A percentile compares a stretch with the other conserved stretches of the same genome.
Conservation (phyloP, 78 protist genomes). For the Tieghemostelium lacteum region DNA sequence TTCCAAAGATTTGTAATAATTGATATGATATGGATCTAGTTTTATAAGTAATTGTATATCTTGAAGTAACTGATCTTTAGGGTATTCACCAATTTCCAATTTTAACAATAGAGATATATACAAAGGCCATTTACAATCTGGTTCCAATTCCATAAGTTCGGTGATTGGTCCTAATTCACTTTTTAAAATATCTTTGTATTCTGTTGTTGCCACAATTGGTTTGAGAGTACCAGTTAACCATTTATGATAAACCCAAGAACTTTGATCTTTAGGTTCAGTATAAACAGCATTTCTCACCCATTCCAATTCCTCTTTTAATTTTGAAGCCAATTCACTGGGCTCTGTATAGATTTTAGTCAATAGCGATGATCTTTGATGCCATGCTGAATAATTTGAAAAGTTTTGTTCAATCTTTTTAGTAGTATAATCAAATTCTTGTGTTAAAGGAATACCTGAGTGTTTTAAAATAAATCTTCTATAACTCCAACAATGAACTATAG, state of each 20-base stretch:
- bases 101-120: conserved; percentile 39
- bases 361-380: conserved; percentile 93
- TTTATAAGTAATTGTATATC: background rate
- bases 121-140: conserved; percentile 82
- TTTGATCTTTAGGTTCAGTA: conserved; percentile 95
- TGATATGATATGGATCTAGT: conserved; percentile 56
- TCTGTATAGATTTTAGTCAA: conserved; percentile 49
- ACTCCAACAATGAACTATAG: conserved; percentile 90
- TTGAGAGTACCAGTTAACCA: conserved; percentile 87
- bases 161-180: conserved; percentile 44
- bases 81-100: conserved; percentile 32
- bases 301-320: conserved; percentile 85
- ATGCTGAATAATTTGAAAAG: conserved; percentile 96
- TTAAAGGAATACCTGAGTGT: background rate
- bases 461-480: conserved; percentile 84
- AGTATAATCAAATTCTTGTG: conserved; percentile 84
- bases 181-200: conserved; percentile 46
- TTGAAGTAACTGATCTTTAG: conserved; percentile 19
- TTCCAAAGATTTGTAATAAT: conserved; percentile 45
- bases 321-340: conserved; percentile 9
- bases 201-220: conserved; percentile 32
- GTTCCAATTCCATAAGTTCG: conserved; percentile 78
- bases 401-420: conserved; percentile 74
- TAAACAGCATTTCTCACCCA: conserved; percentile 88
- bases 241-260: conserved; percentile 94